Evolutionary conservation across 192 early-diverging fungal genomes (phyloP).

Genomic region (Jimgerdemannia flammicorona): DNA sequence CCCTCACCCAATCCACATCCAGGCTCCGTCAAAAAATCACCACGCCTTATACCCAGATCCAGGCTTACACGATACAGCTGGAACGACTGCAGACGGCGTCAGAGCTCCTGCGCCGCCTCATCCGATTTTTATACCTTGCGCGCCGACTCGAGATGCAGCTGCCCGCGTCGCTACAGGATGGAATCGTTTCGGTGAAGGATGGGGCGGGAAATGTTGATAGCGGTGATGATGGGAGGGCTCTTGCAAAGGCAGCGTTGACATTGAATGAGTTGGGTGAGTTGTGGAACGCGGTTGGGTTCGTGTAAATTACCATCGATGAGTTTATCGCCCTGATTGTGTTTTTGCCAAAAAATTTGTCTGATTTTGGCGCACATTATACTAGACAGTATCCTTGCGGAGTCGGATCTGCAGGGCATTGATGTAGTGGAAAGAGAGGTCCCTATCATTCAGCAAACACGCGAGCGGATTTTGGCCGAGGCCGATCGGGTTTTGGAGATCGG

Average conservation of each 20-base stretch:
- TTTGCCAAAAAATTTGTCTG: neutral
- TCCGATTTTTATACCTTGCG: constrained; percentile 57
- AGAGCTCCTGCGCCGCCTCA: constrained; percentile 55
- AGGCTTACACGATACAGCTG: constrained; percentile 57
- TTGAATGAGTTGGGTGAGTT: constrained; percentile 57
- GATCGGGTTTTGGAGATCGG: constrained; percentile 47
- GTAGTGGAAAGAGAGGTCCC: constrained; percentile 53
- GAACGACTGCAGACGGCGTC: constrained; percentile 57
- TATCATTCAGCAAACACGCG: constrained; percentile 39
- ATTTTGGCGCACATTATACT: constrained; percentile 1
- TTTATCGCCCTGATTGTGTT: neutral
- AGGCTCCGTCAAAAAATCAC: constrained; percentile 58
- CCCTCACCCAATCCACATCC: neutral
- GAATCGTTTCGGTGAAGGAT: neutral
- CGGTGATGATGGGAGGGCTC: constrained; percentile 25
- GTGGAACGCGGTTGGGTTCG: too few relatives aligned
- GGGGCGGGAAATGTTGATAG: neutral
- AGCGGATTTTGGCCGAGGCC: constrained; percentile 41
- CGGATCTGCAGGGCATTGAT: constrained; percentile 63
- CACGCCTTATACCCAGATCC: constrained; percentile 56
- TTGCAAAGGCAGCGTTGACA: constrained; percentile 53
- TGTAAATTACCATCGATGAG: too few relatives aligned
- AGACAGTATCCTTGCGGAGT: constrained; percentile 53
- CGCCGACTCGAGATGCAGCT: constrained; percentile 55
- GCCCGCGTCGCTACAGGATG: constrained; percentile 28